These are phyloP conservation scores for Ensete ventricosum DNA, from an alignment of 176 grass and related monocot species.

Conservation along the genomic window DNA sequence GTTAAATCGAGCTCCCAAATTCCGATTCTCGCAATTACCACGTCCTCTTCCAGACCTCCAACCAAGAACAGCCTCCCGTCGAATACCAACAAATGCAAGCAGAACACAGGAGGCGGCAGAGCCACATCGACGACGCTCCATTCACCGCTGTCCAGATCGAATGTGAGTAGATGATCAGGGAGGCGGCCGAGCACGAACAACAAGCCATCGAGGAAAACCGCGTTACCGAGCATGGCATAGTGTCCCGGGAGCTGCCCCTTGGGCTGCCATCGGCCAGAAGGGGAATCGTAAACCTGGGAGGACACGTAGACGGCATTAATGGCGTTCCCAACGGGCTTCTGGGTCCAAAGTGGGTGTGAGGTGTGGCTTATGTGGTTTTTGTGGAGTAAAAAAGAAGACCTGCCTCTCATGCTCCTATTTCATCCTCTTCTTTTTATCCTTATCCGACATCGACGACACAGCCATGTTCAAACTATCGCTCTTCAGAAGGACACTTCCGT, in stretches of 20 bases:
- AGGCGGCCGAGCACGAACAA: slow-evolving; percentile 38
- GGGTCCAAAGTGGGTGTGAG: too few species aligned
- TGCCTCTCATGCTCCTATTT: too few species aligned
- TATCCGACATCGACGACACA: too few species aligned
- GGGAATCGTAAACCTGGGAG: slow-evolving; percentile 25
- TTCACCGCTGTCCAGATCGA: slow-evolving; percentile 17
- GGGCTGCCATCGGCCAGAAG: slow-evolving; percentile 21
- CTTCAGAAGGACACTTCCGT: slow-evolving; percentile 7
- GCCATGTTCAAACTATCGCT: background rate
- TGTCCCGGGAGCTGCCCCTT: slow-evolving; percentile 17
- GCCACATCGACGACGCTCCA: slow-evolving; percentile 19
- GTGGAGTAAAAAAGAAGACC: too few species aligned
- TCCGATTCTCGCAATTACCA: slow-evolving; percentile 14
- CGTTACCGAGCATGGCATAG: slow-evolving; percentile 28
- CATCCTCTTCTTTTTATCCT: too few species aligned
- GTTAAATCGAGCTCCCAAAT: slow-evolving; percentile 23
- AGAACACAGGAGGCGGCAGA: slow-evolving; percentile 25
- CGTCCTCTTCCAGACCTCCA: slow-evolving; percentile 28
- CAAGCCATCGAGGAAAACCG: background rate
- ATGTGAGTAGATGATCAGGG: slow-evolving; percentile 29
- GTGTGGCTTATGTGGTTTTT: too few species aligned
- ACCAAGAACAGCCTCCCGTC: slow-evolving; percentile 33
- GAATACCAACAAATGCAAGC: slow-evolving; percentile 28
- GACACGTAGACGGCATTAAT: background rate
- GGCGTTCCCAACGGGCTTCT: background rate